Evolutionary conservation across 352 stramenopile genomes (phyloP), one percentile per base, ranked within the genome.

Genomic region (Pythium dissimile): DNA sequence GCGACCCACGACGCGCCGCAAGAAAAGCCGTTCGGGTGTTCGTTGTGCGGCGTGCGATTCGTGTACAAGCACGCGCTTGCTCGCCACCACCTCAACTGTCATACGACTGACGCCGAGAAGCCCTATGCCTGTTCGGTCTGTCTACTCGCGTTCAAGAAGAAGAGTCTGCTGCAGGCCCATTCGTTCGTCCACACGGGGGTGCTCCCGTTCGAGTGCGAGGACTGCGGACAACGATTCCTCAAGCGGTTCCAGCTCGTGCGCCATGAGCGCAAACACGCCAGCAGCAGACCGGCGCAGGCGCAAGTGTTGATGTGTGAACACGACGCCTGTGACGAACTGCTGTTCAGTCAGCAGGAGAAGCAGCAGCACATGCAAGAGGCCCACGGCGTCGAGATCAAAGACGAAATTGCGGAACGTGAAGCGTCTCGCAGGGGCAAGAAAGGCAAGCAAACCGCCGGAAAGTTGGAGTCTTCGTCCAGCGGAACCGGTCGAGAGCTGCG

Each of bases 111-210:
- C 28, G 52, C 34, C 7, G 39, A 68, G 31, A 42, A 62, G 12
- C 77, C 84, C 20, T 90, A 85, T 52, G 51, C 75, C 47, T 93
- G 84, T 44, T n/a, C 50, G 3, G 59, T 73, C 43, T 94, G 84
- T 62, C 61, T 87, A 0, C 62, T 80, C 45, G 56, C 66, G 31
- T 94, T 92, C 60, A 90, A 89, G 68, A 94, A 94, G 67, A 94
- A 92, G 67, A 80, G 64, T 43, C 64, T 82, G 9, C 62, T 94
- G 18, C 81, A 92, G 59, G 80, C 79, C 10, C 84, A 94, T 38
- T 70, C 73, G 47, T 94, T 80, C 49, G 79, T 89, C 3, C 84
- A 94, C 60, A 94, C 78, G 2, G 84, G 84, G 21, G 67, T 88
- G 38, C 37, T 84, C 10, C 84, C 84, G 42, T 94, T 94, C 15